These are phyloP conservation scores for Penicillium freii DNA, from an alignment of 2,329 filamentous ascomycete genomes.

Conservation along the genomic window DNA sequence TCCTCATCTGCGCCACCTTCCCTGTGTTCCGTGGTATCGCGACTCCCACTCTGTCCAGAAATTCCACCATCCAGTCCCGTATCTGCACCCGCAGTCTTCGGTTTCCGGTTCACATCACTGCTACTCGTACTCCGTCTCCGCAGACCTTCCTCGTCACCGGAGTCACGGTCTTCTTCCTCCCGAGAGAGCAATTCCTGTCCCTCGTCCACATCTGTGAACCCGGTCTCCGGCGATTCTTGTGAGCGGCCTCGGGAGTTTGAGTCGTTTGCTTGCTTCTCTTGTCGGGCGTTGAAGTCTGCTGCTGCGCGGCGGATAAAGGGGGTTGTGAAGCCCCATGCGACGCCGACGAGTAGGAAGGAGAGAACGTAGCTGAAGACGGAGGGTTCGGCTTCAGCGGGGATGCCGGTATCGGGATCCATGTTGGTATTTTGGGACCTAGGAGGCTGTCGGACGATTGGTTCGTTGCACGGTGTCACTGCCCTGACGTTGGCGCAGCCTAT, in stretches of 20 bases:
- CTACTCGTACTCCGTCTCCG: conserved; percentile 17
- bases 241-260: conserved; percentile 1
- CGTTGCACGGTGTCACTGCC: not conserved
- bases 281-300: conserved; percentile 65
- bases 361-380: conserved; percentile 73
- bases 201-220: conserved; percentile 5
- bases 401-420: conserved; percentile 36
- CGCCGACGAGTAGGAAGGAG: conserved; percentile 84
- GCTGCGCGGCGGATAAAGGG: conserved; percentile 89
- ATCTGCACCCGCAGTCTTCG: conserved; percentile 42
- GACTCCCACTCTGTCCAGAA: conserved; percentile 41
- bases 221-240: not conserved
- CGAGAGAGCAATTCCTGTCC: conserved; percentile 18
- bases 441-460: not conserved
- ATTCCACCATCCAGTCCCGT: conserved; percentile 33
- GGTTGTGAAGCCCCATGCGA: conserved; percentile 91
- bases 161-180: conserved; percentile 2
- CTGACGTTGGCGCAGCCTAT: not conserved
- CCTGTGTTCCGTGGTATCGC: conserved; percentile 5
- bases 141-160: conserved; percentile 4
- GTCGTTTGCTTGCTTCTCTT: conserved; percentile 27
- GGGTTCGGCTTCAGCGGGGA: conserved; percentile 26
- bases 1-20: conserved; percentile 12
- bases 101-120: conserved; percentile 7
- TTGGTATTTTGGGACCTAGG: not conserved